These are phyloP conservation scores for Tuber aestivum DNA, from an alignment of 495 filamentous ascomycete genomes.

Conservation along the genomic window DNA sequence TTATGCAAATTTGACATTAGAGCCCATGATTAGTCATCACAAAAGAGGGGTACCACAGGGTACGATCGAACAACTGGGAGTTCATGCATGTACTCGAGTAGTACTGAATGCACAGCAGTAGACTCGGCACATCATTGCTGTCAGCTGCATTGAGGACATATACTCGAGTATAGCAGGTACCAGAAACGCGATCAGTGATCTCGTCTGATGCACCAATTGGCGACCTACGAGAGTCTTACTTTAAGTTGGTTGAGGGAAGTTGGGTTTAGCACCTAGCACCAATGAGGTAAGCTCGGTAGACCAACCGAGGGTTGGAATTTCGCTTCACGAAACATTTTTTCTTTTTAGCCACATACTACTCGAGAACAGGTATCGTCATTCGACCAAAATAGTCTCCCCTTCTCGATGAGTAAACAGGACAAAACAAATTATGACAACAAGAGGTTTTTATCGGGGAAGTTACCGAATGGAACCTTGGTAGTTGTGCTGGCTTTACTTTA, in stretches of 20 bases:
- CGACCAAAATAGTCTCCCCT: neutral
- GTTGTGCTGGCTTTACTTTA: neutral
- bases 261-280: neutral
- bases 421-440: neutral
- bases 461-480: neutral
- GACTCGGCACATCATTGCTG: neutral
- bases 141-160: neutral
- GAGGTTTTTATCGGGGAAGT: neutral
- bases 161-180: neutral
- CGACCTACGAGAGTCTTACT: neutral
- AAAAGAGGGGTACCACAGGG: neutral
- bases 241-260: neutral
- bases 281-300: neutral
- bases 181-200: neutral
- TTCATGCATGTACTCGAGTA: too few species aligned
- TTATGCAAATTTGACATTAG: neutral
- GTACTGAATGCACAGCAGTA: neutral
- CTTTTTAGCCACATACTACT: neutral
- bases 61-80: neutral
- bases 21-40: neutral
- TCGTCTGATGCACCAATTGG: neutral
- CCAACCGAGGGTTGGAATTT: neutral
- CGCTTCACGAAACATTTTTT: neutral
- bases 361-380: too few species aligned
- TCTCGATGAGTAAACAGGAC: neutral